Conservation (phyloP, 768 basidiomycete species). For the Psilocybe azurescens region DNA sequence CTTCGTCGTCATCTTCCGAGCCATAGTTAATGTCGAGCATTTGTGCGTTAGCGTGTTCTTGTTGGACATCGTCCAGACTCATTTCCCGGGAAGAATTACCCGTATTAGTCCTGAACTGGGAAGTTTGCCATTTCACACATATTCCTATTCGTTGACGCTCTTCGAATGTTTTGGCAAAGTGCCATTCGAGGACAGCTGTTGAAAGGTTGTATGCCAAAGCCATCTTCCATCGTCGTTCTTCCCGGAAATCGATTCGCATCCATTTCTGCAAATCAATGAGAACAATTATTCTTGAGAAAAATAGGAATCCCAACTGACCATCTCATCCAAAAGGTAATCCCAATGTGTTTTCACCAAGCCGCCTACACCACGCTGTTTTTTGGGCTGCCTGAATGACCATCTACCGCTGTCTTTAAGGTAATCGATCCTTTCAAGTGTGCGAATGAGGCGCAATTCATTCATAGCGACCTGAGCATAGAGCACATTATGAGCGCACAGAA, state of each 20-base stretch:
- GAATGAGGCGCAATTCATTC: constrained; percentile 75
- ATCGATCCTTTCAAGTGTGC: constrained; percentile 87
- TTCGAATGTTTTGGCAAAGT: constrained; percentile 67
- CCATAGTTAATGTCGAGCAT: constrained; percentile 56
- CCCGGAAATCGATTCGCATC: constrained; percentile 95
- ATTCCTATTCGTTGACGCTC: constrained; percentile 71
- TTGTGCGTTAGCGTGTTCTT: constrained; percentile 29
- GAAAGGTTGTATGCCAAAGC: constrained; percentile 84
- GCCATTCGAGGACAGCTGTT: constrained; percentile 87
- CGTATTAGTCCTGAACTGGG: constrained; percentile 37
- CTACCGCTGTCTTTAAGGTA: constrained; percentile 74
- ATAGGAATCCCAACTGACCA: constrained; percentile 57
- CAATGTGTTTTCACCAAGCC: constrained; percentile 84
- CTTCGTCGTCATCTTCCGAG: constrained; percentile 73
- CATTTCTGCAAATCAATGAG: constrained; percentile 68
- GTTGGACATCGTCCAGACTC: constrained; percentile 31
- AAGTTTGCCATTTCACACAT: constrained; percentile 67
- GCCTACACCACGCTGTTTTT: constrained; percentile 86
- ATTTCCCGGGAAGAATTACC: constrained; percentile 25
- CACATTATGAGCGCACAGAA: not conserved
- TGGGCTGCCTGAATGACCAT: constrained; percentile 96
- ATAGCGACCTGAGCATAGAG: constrained; percentile 64
- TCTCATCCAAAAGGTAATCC: constrained; percentile 97
- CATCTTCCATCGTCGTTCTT: constrained; percentile 93
- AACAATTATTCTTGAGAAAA: constrained; percentile 2